Conservation (phyloP, 495 filamentous ascomycete species). For the Jackrogersella minutella region DNA sequence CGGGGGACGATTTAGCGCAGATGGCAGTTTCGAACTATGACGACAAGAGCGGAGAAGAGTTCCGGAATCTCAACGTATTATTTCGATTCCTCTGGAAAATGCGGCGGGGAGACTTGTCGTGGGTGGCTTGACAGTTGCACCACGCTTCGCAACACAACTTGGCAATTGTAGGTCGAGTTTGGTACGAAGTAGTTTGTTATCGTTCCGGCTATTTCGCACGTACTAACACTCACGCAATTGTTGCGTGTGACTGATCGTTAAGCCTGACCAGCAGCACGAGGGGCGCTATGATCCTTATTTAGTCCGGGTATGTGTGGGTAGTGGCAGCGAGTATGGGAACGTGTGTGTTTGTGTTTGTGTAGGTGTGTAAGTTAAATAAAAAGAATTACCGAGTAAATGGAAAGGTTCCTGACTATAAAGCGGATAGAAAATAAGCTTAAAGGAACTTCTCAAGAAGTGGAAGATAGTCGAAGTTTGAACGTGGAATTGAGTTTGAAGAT, state of each 20-base stretch:
- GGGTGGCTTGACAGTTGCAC: conserved; percentile 20
- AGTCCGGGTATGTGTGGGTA: not conserved
- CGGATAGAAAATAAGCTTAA: not conserved
- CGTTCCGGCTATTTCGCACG: not conserved
- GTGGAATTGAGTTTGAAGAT: conserved; percentile 28
- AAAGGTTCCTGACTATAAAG: not conserved
- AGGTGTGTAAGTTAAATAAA: not conserved
- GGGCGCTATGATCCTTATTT: not conserved
- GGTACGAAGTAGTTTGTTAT: conserved; percentile 16
- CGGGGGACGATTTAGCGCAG: conserved; percentile 1
- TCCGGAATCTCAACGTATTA: conserved; percentile 26
- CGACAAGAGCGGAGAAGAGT: conserved; percentile 21
- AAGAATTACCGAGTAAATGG: not conserved
- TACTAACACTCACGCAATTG: conserved; percentile 9
- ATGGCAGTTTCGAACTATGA: conserved; percentile 24
- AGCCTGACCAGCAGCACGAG: conserved; percentile 24
- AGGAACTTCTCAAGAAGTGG: not conserved
- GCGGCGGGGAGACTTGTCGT: conserved; percentile 28
- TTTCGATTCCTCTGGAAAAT: conserved; percentile 11
- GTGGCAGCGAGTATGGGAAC: not conserved
- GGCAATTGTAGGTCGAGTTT: not conserved
- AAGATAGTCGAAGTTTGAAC: conserved; percentile 1
- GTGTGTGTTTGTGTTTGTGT: not conserved
- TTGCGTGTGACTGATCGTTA: conserved; percentile 32
- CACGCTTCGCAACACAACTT: conserved; percentile 3